Base-by-base conservation (phyloP, 2,329 filamentous ascomycete genomes). In the Neospermospora avenae region DNA sequence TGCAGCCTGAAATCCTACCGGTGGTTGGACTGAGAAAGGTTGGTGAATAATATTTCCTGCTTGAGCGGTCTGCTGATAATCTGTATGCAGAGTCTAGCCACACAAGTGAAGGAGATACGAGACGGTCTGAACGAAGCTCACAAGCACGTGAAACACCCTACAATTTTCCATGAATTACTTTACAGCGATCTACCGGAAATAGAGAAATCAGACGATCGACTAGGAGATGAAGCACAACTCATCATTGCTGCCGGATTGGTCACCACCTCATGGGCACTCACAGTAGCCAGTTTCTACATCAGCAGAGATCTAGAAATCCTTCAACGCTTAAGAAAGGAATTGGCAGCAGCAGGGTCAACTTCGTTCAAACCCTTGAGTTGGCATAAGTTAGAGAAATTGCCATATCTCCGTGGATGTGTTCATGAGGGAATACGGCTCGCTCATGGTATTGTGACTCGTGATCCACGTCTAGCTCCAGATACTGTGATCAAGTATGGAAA, bases 221-320 rank as follows among this genome's bases (percentile, higher is more conserved):
- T 61, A 28, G 56, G 56, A 35, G 56, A 58, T 24, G 56, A 58
- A 53, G 56, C 56, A 22, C 56, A 58, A 28, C 48, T 58, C 14
- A 53, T 53, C n/a, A 31, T 58, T 20, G 51, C 55, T 4, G 55
- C 55, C 1, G 58, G 53, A 59, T 65, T 72, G 2, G 69, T 73
- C 48, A 75, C 72, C 4, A 74, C 73, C 1, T 72, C 71, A 1
- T 74, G 74, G 64, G 69, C 70, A 3, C 54, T 74, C 53, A 74
- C 68, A 65, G 68, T 72, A 37, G 68, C 70, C n/a, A 55, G 67
- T 5, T 75, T 72, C 62, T 66, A 75, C 48, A 62, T 71, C 3
- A 63, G 72, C 5, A 54, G 55, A 14, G 70, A 71, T 42, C 65
- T 58, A 13, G 44, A 65, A 3, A 72, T 74, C 4, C 70, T 70